Conservation (phyloP, 1,139 yeast genomes). For the Candida sanyaensis region DNA sequence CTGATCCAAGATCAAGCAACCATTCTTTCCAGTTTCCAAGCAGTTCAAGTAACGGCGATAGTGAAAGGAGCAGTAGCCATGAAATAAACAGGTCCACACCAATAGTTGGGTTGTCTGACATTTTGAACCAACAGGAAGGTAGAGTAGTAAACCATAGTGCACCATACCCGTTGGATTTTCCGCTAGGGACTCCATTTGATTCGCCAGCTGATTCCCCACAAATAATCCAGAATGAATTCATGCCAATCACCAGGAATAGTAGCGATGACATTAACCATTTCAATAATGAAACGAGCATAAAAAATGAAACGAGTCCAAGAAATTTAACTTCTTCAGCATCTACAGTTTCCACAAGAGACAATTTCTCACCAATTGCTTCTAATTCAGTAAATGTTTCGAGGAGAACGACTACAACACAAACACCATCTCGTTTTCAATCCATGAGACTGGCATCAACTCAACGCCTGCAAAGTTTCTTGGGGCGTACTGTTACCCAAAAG, state of each 20-base stretch:
- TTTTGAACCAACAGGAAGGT: neutral
- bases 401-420: neutral
- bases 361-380: neutral
- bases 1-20: neutral
- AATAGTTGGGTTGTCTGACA: slow-evolving; percentile 7
- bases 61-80: slow-evolving; percentile 4
- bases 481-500: slow-evolving; percentile 4
- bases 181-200: slow-evolving; percentile 9
- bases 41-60: slow-evolving; percentile 6
- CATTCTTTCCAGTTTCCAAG: slow-evolving; percentile 4
- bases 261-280: neutral
- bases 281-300: neutral
- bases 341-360: neutral
- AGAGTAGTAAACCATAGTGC: neutral
- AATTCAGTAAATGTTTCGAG: neutral
- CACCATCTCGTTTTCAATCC: slow-evolving; percentile 1
- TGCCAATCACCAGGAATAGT: slow-evolving; percentile 5
- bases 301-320: neutral
- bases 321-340: slow-evolving; percentile 1
- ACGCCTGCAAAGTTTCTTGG: slow-evolving; percentile 1
- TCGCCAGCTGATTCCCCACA: slow-evolving; percentile 11
- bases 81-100: slow-evolving; percentile 9
- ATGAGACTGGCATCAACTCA: slow-evolving; percentile 3
- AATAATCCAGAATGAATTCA: slow-evolving; percentile 10
- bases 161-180: slow-evolving; percentile 10